These are phyloP conservation scores for Cladophialophora chaetospira DNA, from an alignment of 2,329 filamentous ascomycete genomes.

Conservation along the genomic window DNA sequence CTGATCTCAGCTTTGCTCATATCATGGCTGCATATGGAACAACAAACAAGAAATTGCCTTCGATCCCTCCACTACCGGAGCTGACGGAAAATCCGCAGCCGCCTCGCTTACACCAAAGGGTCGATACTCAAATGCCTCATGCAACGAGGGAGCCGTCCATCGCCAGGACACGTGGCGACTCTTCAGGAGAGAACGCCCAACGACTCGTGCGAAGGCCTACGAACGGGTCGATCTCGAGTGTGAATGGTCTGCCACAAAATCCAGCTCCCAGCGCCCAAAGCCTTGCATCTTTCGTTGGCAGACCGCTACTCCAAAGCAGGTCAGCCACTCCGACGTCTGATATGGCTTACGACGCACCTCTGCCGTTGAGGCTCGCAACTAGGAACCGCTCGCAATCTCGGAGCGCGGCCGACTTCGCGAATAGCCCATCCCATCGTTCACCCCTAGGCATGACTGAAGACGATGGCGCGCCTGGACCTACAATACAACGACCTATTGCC, in stretches of 20 bases:
- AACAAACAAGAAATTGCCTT: not conserved
- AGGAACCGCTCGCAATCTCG: slow-evolving; percentile 11
- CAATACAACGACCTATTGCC: not conserved
- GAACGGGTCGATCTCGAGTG: slow-evolving; percentile 19
- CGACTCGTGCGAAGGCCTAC: slow-evolving; percentile 15
- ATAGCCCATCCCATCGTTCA: no score
- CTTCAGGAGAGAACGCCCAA: not conserved
- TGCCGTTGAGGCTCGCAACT: not conserved
- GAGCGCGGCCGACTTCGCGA: no score
- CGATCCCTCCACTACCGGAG: not conserved
- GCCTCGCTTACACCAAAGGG: not conserved
- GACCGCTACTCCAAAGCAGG: not conserved
- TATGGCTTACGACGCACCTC: not conserved
- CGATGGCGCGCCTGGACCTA: not conserved
- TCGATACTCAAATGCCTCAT: not conserved
- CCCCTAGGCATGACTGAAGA: not conserved
- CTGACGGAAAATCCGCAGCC: not conserved
- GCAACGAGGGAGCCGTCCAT: not conserved
- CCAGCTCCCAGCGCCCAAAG: slow-evolving; percentile 18
- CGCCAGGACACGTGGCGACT: not conserved
- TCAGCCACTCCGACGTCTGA: not conserved
- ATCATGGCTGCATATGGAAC: slow-evolving; percentile 23
- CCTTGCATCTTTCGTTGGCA: slow-evolving; percentile 17
- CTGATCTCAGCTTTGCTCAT: slow-evolving; percentile 17
- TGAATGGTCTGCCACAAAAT: slow-evolving; percentile 13